Conservation (phyloP, 805 yeast species). For the Wickerhamomyces ciferrii region DNA sequence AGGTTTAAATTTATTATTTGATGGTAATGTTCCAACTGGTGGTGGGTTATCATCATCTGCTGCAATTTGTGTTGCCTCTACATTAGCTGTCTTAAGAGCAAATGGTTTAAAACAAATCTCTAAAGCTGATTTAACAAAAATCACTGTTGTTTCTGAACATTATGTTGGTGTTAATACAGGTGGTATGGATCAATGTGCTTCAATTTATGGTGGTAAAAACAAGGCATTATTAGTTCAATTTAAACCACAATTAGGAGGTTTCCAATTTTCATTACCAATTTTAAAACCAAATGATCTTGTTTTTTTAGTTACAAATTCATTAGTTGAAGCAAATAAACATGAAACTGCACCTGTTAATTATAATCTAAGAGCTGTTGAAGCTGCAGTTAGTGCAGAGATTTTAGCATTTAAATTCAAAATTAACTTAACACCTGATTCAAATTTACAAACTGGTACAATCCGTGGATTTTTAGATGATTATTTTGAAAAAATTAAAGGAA, state of each 20-base stretch:
- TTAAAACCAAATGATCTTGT: constrained; percentile 36
- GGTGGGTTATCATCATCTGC: constrained; percentile 70
- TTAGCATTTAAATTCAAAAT: constrained; percentile 45
- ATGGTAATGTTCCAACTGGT: constrained; percentile 69
- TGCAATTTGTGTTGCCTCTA: constrained; percentile 62
- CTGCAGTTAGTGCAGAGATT: constrained; percentile 58
- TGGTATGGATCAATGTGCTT: constrained; percentile 78
- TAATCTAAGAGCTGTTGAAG: constrained; percentile 69
- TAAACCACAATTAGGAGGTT: constrained; percentile 50
- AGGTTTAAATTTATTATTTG: constrained; percentile 48
- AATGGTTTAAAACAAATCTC: constrained; percentile 39
- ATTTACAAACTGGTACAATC: constrained; percentile 51
- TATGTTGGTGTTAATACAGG: constrained; percentile 72
- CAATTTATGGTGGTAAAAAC: constrained; percentile 54
- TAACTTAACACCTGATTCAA: constrained; percentile 39
- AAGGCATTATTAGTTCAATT: constrained; percentile 59
- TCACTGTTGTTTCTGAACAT: constrained; percentile 65
- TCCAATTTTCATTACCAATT: constrained; percentile 48
- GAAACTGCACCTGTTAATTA: constrained; percentile 69
- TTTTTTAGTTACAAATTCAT: constrained; percentile 59
- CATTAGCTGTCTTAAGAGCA: constrained; percentile 50
- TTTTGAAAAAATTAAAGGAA: constrained; percentile 25
- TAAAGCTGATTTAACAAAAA: constrained; percentile 48
- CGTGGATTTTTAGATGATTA: constrained; percentile 58
- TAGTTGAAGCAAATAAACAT: constrained; percentile 57